Evolutionary conservation across 2,329 filamentous ascomycete genomes (phyloP).

Genomic region (Biscogniauxia marginata): DNA sequence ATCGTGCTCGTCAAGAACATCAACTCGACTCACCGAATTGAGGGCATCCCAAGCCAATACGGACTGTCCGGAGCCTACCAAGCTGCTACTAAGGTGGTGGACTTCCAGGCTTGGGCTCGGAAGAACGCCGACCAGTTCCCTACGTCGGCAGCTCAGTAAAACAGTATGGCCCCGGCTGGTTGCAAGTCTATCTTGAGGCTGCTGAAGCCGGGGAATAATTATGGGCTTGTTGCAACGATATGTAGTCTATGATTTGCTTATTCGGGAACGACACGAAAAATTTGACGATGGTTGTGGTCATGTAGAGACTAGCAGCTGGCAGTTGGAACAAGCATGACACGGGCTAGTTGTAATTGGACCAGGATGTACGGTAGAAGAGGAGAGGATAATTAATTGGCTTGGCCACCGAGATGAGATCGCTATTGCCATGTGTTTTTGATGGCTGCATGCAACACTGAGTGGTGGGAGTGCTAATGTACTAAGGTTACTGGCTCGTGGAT

Average conservation of each 20-base stretch:
- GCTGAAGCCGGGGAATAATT: not conserved
- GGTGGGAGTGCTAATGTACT: not conserved
- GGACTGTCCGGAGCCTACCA: slow-evolving; percentile 61
- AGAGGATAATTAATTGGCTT: not conserved
- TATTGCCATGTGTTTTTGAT: not conserved
- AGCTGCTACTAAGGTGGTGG: slow-evolving; percentile 29
- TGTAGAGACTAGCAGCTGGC: not conserved
- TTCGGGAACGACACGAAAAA: not conserved
- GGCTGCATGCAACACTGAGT: not conserved
- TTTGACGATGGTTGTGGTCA: not conserved
- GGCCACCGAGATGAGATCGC: not conserved
- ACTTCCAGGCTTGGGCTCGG: slow-evolving; percentile 34
- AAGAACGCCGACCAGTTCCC: slow-evolving; percentile 35
- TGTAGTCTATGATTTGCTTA: not conserved
- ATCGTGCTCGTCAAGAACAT: slow-evolving; percentile 79
- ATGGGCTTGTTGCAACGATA: not conserved
- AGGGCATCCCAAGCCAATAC: slow-evolving; percentile 67
- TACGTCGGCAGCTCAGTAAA: slow-evolving; percentile 28
- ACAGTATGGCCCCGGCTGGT: not conserved
- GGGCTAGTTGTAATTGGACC: not conserved
- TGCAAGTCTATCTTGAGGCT: not conserved
- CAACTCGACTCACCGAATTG: slow-evolving; percentile 75
- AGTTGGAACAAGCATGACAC: not conserved
- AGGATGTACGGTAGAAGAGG: not conserved
- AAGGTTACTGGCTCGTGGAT: not conserved